These are phyloP conservation scores for Graphilbum sp. DNA, from an alignment of 2,329 filamentous ascomycete species.

Conservation along the genomic window DNA sequence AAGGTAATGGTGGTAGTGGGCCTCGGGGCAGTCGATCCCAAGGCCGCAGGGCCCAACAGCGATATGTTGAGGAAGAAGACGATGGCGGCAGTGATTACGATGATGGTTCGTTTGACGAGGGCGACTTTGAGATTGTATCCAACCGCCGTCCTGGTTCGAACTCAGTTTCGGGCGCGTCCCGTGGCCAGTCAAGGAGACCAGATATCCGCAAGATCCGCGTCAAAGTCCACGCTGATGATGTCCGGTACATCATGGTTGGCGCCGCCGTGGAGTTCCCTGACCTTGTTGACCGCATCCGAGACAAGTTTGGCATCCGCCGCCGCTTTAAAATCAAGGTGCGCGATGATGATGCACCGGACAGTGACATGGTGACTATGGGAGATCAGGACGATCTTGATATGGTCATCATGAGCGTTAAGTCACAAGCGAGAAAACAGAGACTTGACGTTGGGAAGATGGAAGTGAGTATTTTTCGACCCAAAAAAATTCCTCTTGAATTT, in stretches of 20 bases:
- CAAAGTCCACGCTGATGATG: conserved; percentile 85
- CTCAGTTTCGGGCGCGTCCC: conserved; percentile 31
- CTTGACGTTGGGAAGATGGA: conserved; percentile 87
- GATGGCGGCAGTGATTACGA: conserved; percentile 60
- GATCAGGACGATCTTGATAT: conserved; percentile 94
- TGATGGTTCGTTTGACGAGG: conserved; percentile 54
- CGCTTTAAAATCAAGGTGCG: conserved; percentile 79
- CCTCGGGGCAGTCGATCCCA: conserved; percentile 24
- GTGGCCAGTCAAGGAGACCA: conserved; percentile 40
- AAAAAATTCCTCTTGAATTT: no score
- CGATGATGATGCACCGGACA: conserved; percentile 56
- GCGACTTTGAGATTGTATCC: conserved; percentile 65
- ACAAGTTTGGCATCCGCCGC: conserved; percentile 67
- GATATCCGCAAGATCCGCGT: conserved; percentile 68
- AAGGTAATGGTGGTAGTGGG: conserved; percentile 18
- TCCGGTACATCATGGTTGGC: conserved; percentile 79
- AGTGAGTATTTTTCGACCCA: conserved; percentile 48
- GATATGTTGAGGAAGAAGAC: conserved; percentile 67
- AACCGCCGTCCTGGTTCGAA: conserved; percentile 27
- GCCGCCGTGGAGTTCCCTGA: conserved; percentile 58
- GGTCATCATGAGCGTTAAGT: conserved; percentile 55
- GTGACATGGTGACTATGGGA: conserved; percentile 92
- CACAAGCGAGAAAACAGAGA: conserved; percentile 53
- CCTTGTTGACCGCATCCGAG: conserved; percentile 61
- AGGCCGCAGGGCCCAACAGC: conserved; percentile 24